phyloP scores from a whole-genome alignment of 1,284 basidiomycete species.

The Apiotrichum domesticum region DNA sequence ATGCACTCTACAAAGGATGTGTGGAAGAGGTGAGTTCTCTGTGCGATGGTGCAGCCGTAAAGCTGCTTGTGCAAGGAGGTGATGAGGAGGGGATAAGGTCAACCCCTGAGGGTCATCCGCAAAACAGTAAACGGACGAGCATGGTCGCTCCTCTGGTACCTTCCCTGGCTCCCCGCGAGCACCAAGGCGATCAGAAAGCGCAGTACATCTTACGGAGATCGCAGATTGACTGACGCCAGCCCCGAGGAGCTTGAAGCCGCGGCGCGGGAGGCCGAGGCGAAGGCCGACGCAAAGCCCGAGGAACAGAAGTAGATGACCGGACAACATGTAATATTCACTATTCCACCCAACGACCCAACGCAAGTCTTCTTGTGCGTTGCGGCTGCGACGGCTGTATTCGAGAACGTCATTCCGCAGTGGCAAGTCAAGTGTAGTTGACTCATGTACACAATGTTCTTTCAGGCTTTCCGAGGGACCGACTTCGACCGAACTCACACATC shows the following conservation, averaged over 20 bases:
- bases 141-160: not conserved
- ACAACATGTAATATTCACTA: not conserved
- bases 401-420: too few species aligned
- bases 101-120: not conserved
- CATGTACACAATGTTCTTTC: too few species aligned
- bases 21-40: conserved; percentile 57
- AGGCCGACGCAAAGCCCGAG: not conserved
- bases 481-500: too few species aligned
- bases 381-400: too few species aligned
- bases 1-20: conserved; percentile 82
- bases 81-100: not conserved
- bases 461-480: too few species aligned
- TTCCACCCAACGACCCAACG: too few species aligned
- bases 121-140: not conserved
- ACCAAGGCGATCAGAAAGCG: too few species aligned
- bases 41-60: not conserved
- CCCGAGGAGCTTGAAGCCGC: conserved; percentile 15
- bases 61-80: not conserved
- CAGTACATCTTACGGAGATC: not conserved
- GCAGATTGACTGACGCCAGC: conserved; percentile 4
- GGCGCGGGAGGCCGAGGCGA: conserved; percentile 12
- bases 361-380: too few species aligned
- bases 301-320: conserved; percentile 5
- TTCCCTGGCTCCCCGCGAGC: too few species aligned
- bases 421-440: too few species aligned